Percentiles rank a stretch among this genome's conserved stretches.
phyloP scores from a whole-genome alignment of 2,329 filamentous ascomycete genomes.

The Pseudogymnoascus sp. region DNA sequence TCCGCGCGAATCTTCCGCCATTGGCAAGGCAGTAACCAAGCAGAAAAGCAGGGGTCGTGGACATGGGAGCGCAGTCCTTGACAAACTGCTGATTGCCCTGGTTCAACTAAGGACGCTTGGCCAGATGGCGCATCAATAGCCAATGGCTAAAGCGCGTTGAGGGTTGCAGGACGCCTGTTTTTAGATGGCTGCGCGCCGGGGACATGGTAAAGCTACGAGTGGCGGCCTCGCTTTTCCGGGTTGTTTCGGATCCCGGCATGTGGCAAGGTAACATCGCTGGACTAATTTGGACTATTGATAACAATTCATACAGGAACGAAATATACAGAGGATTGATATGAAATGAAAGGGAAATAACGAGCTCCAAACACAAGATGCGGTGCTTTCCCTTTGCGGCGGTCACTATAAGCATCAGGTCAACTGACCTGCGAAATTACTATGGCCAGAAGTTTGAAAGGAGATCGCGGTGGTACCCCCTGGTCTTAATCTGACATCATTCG shows the following conservation, averaged over 20 bases:
- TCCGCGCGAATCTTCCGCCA: conserved; percentile 5
- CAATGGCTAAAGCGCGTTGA: background rate
- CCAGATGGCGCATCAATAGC: background rate
- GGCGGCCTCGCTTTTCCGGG: background rate
- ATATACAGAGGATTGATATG: background rate
- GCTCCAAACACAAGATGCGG: background rate
- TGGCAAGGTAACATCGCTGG: background rate
- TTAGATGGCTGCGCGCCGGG: background rate
- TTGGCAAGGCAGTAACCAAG: background rate
- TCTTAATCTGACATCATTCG: conserved; percentile 6
- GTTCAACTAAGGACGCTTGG: background rate
- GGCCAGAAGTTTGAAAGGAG: background rate
- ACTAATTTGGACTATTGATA: background rate
- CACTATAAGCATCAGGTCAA: background rate
- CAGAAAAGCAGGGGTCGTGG: conserved; percentile 1
- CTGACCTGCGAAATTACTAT: background rate
- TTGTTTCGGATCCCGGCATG: conserved; percentile 11
- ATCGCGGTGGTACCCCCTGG: conserved; percentile 1
- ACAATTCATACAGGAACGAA: background rate
- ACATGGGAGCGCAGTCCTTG: background rate
- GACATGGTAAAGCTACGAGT: conserved; percentile 6
- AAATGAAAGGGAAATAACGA: background rate
- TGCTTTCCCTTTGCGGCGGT: background rate
- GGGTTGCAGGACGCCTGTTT: conserved; percentile 1
- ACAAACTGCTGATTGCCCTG: conserved; percentile 3